phyloP scores from a whole-genome alignment of 2,329 filamentous ascomycete genomes.

The Diaporthe velutina region DNA sequence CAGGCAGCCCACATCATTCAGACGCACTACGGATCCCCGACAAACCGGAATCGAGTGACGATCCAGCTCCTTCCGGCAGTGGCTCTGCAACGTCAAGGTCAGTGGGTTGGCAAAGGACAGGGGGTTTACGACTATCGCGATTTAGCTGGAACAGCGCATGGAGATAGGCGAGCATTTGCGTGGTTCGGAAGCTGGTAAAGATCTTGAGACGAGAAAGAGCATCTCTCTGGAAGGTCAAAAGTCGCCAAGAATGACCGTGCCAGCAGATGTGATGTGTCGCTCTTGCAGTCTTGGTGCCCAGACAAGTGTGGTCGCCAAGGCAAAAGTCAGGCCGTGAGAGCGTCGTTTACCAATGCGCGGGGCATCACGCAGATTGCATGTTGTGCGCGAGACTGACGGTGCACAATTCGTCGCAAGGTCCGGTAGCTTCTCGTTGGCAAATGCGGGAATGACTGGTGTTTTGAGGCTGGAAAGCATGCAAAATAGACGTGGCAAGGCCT shows the following conservation, averaged over 20 bases:
- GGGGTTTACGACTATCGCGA: neutral
- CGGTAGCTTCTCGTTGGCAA: neutral
- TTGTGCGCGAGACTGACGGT: neutral
- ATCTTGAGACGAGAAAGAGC: neutral
- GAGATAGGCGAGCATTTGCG: neutral
- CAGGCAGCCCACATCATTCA: slow-evolving; percentile 9
- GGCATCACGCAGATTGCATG: neutral
- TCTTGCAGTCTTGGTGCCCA: neutral
- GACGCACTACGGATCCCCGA: slow-evolving; percentile 5
- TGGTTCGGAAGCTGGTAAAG: slow-evolving; percentile 9
- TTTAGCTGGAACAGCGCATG: neutral
- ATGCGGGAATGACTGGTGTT: neutral
- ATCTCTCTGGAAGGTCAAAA: neutral
- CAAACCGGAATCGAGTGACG: slow-evolving; percentile 8
- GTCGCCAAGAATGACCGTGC: slow-evolving; percentile 1
- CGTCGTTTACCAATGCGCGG: neutral
- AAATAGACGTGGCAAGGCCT: slow-evolving; percentile 9
- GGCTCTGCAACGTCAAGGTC: slow-evolving; percentile 4
- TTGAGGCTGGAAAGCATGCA: neutral
- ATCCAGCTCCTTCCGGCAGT: neutral
- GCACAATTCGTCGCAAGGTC: neutral
- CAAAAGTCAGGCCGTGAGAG: neutral
- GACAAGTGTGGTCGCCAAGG: neutral
- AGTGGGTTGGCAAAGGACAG: neutral
- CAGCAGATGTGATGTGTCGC: slow-evolving; percentile 12